Conservation (phyloP, 768 basidiomycete genomes). For the Russula abietina region DNA sequence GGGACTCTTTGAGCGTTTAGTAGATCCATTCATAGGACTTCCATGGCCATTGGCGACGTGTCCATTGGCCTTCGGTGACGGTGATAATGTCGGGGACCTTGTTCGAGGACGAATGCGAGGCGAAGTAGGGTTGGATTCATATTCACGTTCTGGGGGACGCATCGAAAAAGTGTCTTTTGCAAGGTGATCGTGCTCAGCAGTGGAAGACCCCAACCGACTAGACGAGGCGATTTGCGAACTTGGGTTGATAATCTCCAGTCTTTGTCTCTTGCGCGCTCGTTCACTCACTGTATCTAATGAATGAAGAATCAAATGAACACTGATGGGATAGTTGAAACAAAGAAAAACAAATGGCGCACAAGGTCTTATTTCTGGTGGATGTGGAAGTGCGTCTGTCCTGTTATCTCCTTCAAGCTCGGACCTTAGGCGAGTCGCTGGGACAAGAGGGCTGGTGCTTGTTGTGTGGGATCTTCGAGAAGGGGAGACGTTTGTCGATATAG, state of each 20-base stretch:
- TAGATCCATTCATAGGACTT: constrained; percentile 35
- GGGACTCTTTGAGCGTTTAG: constrained; percentile 43
- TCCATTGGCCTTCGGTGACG: constrained; percentile 20
- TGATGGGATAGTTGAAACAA: neutral
- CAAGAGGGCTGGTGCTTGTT: constrained; percentile 18
- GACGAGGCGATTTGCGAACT: constrained; percentile 35
- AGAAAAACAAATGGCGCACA: constrained; percentile 12
- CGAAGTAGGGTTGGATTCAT: constrained; percentile 20
- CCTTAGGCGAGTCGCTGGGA: constrained; percentile 25
- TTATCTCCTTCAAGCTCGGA: constrained; percentile 25
- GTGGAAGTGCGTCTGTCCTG: constrained; percentile 17
- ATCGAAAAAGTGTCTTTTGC: constrained; percentile 21
- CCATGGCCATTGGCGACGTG: constrained; percentile 33
- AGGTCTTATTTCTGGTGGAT: constrained; percentile 7
- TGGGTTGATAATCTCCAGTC: constrained; percentile 42
- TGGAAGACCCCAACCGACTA: constrained; percentile 26
- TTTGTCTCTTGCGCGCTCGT: constrained; percentile 62
- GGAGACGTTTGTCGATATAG: constrained; percentile 9
- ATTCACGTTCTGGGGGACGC: constrained; percentile 23
- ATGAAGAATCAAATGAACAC: constrained; percentile 1
- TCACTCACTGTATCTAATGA: constrained; percentile 22
- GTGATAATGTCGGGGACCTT: constrained; percentile 18
- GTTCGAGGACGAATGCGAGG: constrained; percentile 15
- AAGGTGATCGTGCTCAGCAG: constrained; percentile 26
- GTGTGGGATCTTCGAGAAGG: constrained; percentile 14